These are phyloP conservation scores for Pseudonitzschia delicatissima DNA, from an alignment of 108 stramenopile species.

Conservation along the genomic window DNA sequence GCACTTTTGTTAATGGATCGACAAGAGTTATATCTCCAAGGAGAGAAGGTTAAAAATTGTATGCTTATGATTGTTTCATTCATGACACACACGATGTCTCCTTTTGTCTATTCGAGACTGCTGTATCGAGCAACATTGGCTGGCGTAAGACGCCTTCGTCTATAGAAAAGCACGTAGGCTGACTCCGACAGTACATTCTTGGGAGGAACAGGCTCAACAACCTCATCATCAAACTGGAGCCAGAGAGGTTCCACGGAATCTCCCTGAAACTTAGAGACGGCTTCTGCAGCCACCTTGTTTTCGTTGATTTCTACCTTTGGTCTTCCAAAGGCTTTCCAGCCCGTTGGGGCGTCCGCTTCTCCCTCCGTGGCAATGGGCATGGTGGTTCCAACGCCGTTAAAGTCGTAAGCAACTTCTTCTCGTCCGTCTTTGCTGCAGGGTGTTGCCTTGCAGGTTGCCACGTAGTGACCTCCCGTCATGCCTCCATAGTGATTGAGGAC, in stretches of 20 bases:
- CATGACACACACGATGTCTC: neutral
- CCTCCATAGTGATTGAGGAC: constrained; percentile 96
- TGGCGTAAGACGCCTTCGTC: constrained; percentile 75
- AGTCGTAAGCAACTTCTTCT: constrained; percentile 82
- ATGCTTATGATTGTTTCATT: too few relatives aligned
- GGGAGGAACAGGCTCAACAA: constrained; percentile 85
- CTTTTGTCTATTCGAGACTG: constrained; percentile 39
- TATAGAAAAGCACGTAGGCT: constrained; percentile 95
- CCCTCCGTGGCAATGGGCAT: constrained; percentile 21
- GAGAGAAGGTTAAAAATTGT: too few relatives aligned
- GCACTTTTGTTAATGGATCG: too few relatives aligned
- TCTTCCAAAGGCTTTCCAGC: constrained; percentile 66
- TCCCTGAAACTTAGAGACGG: constrained; percentile 47
- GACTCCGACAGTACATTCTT: constrained; percentile 80
- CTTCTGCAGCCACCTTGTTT: constrained; percentile 36
- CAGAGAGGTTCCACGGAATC: constrained; percentile 84
- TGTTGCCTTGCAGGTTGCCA: constrained; percentile 89
- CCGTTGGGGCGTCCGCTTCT: constrained; percentile 44
- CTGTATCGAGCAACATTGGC: constrained; percentile 85
- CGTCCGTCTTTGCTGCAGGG: constrained; percentile 77
- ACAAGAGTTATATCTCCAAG: too few relatives aligned
- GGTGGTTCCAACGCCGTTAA: constrained; percentile 55
- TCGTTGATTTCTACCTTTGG: constrained; percentile 56
- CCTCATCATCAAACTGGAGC: constrained; percentile 95
- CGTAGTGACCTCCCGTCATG: constrained; percentile 96